Conservation (phyloP, 2,329 filamentous ascomycete species). For the Huntiella bhutanensis region DNA sequence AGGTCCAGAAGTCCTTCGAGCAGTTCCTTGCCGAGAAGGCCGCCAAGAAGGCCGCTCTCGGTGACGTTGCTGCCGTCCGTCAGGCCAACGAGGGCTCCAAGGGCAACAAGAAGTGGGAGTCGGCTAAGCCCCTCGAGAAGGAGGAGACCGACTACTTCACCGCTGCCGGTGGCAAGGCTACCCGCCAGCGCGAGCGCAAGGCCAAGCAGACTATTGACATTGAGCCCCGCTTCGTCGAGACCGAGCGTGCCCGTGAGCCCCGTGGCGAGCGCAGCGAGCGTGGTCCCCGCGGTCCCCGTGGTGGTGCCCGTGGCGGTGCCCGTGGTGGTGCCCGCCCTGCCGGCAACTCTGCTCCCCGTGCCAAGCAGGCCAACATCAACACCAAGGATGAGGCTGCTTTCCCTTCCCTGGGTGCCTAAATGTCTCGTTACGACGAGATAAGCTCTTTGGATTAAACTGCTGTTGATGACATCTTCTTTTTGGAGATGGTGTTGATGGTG, state of each 20-base stretch:
- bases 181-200: constrained; percentile 78
- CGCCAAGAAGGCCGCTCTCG: constrained; percentile 59
- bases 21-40: constrained; percentile 62
- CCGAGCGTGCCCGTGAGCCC: constrained; percentile 36
- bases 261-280: constrained; percentile 34
- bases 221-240: constrained; percentile 65
- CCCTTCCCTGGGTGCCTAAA: constrained; percentile 40
- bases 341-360: constrained; percentile 19
- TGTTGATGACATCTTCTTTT: not conserved
- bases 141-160: constrained; percentile 60
- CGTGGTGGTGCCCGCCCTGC: constrained; percentile 22
- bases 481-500: not conserved
- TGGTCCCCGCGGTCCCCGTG: constrained; percentile 25
- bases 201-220: constrained; percentile 80
- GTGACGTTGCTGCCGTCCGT: constrained; percentile 49
- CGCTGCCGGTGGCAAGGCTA: constrained; percentile 54
- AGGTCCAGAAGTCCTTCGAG: constrained; percentile 77
- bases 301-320: constrained; percentile 24
- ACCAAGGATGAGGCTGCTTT: constrained; percentile 38
- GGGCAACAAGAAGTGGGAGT: constrained; percentile 80
- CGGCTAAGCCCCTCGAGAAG: constrained; percentile 53
- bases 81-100: constrained; percentile 84
- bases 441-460: not conserved
- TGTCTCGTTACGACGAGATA: constrained; percentile 1
- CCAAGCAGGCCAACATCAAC: constrained; percentile 24